These are phyloP conservation scores for Apiospora hydei DNA, from an alignment of 2,329 filamentous ascomycete species.

Conservation along the genomic window DNA sequence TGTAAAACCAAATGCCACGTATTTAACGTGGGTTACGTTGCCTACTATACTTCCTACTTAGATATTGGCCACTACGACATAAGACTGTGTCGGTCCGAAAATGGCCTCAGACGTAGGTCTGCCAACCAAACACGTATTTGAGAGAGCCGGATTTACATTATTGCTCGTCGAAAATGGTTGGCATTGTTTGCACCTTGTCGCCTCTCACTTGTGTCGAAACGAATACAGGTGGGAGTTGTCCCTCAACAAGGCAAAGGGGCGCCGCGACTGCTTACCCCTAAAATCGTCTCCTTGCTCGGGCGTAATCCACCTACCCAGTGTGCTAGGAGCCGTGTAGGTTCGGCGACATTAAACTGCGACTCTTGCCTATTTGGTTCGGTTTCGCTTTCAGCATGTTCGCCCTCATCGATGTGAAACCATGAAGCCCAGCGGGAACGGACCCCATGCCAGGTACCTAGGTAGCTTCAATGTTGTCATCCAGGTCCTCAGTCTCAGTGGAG, in stretches of 20 bases:
- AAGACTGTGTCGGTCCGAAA: neutral
- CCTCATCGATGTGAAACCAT: neutral
- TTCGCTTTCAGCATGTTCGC: neutral
- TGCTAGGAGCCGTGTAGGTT: neutral
- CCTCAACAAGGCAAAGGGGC: neutral
- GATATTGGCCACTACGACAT: neutral
- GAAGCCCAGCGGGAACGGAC: neutral
- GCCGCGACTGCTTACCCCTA: neutral
- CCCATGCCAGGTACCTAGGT: neutral
- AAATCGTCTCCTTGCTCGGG: neutral
- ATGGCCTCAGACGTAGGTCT: neutral
- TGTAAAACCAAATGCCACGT: neutral
- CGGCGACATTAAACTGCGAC: neutral
- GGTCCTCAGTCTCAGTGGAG: slow-evolving; percentile 1
- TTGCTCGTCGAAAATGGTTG: neutral
- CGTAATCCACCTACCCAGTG: no score
- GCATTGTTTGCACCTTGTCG: neutral
- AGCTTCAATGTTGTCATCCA: neutral
- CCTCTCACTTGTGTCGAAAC: neutral
- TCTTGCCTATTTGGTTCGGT: neutral
- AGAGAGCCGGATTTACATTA: neutral
- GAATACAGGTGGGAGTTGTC: neutral
- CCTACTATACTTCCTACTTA: neutral
- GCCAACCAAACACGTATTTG: neutral
- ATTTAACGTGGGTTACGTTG: neutral